phyloP scores from a whole-genome alignment of 768 basidiomycete species.

The Rhodotorula graminis region DNA sequence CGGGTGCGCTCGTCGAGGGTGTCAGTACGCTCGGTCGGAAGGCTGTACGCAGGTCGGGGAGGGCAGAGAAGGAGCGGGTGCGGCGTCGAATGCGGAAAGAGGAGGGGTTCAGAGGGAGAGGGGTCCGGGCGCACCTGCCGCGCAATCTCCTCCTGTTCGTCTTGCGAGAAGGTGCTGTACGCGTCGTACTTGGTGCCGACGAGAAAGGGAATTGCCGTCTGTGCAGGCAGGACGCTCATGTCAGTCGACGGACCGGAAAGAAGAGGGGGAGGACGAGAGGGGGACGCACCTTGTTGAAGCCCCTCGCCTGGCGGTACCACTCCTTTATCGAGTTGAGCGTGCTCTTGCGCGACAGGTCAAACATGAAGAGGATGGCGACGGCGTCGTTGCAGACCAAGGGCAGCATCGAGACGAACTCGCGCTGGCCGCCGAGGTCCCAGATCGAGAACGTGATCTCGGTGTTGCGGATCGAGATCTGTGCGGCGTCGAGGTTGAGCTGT shows the following conservation, averaged over 20 bases:
- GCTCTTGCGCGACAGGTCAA: slow-evolving; percentile 93
- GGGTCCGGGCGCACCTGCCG: slow-evolving; percentile 63
- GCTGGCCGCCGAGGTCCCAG: slow-evolving; percentile 64
- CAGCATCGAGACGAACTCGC: slow-evolving; percentile 72
- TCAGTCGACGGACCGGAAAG: not conserved
- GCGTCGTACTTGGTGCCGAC: slow-evolving; percentile 99
- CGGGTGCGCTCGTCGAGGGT: no score
- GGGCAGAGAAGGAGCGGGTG: not conserved
- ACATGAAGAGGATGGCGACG: slow-evolving; percentile 99
- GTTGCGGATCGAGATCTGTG: slow-evolving; percentile 78
- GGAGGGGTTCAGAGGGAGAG: not conserved
- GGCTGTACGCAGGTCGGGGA: not conserved
- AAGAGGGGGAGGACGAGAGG: not conserved
- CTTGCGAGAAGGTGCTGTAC: slow-evolving; percentile 88
- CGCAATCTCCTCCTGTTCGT: slow-evolving; percentile 99
- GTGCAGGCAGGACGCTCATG: not conserved
- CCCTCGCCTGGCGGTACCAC: slow-evolving; percentile 98
- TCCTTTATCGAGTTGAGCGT: slow-evolving; percentile 98
- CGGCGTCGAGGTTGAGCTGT: rapidly evolving
- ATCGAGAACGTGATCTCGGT: slow-evolving; percentile 99
- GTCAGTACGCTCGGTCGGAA: no score
- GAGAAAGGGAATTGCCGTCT: slow-evolving; percentile 98
- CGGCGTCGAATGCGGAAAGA: not conserved
- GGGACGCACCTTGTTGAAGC: slow-evolving; percentile 86
- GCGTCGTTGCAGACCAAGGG: slow-evolving; percentile 75